These are phyloP conservation scores for Tetrapyrgos nigripes DNA, from an alignment of 1,284 basidiomycete genomes.

Conservation along the genomic window DNA sequence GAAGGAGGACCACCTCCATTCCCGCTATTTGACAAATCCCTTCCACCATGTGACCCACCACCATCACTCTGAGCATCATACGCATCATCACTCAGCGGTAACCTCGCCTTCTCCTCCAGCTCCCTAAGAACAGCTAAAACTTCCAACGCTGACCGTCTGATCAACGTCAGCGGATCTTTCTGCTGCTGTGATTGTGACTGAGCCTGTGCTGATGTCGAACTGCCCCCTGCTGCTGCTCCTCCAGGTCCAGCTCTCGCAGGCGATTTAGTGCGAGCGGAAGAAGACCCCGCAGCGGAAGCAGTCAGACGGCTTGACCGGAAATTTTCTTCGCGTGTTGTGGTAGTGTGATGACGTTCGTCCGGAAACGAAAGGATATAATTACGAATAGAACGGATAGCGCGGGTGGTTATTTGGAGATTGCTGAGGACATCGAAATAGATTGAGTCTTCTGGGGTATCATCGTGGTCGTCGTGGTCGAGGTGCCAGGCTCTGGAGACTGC, in stretches of 20 bases:
- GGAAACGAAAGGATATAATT: conserved; percentile 84
- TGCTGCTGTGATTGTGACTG: conserved; percentile 24
- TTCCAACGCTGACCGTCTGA: conserved; percentile 78
- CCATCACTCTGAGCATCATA: conserved; percentile 79
- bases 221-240: conserved; percentile 5
- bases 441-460: conserved; percentile 4
- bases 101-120: conserved; percentile 68
- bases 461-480: conserved; percentile 33
- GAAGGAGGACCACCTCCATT: conserved; percentile 43
- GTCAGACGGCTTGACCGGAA: conserved; percentile 16
- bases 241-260: conserved; percentile 36
- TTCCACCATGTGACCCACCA: conserved; percentile 43
- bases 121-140: conserved; percentile 76
- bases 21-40: not conserved
- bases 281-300: not conserved
- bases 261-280: conserved; percentile 15
- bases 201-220: conserved; percentile 17
- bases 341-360: conserved; percentile 65
- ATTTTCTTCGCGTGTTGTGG: conserved; percentile 59
- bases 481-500: conserved; percentile 64
- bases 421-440: conserved; percentile 61
- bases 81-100: conserved; percentile 74
- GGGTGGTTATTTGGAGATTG: conserved; percentile 76
- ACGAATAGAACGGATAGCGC: conserved; percentile 77
- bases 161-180: conserved; percentile 68